Evolutionary conservation across 305 asterid genomes (phyloP), one percentile per base, ranked within the genome.

Genomic region (Fraxinus ornus): DNA sequence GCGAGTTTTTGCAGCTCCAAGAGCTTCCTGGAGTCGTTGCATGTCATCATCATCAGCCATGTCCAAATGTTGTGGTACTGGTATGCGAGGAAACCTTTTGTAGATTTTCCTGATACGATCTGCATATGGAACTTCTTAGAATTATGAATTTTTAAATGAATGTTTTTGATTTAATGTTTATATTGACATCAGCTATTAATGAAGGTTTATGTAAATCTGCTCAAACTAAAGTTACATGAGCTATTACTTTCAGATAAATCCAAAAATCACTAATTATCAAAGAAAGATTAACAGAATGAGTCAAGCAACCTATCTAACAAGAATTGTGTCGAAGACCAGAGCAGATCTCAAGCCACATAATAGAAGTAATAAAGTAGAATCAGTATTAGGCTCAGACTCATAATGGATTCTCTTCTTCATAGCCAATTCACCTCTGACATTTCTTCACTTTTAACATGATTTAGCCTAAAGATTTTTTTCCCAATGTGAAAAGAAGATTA

Each of bases 1-100:
- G 73, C 99, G 97, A 78, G 85, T 87, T 90, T 95, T 95, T 62
- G 98, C 99, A 84, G 99, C 97, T 77, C 94, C 94, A 71, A 95
- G 90, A 87, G 93, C 94, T 90, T 95, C 99, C 66, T 95, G 85
- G 78, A 95, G 95, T 84, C 85, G 89, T 80, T 91, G 97, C 91
- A 95, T 92, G 81, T 93, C 97, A 84, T 90, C 94, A 76, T 94
- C 98, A 83, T 88, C 95, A 28, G 91, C 88, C 39, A 93, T 80
- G 84, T 95, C 95, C 90, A 95, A 88, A 86, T 93, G 88, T 80
- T 94, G 99, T 75, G 98, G 98, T 87, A 94, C 93, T 57, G 94
- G 83, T 86, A 91, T 87, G 80, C 92, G 89, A 60, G 99, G 99
- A 87, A 91, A 95, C 84, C 86, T 93, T 86, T 85, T 85, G 89